Percentiles rank a stretch among this genome's conserved stretches.
Evolutionary conservation across 805 yeast genomes (phyloP).

Genomic region (Priceomyces carsonii): DNA sequence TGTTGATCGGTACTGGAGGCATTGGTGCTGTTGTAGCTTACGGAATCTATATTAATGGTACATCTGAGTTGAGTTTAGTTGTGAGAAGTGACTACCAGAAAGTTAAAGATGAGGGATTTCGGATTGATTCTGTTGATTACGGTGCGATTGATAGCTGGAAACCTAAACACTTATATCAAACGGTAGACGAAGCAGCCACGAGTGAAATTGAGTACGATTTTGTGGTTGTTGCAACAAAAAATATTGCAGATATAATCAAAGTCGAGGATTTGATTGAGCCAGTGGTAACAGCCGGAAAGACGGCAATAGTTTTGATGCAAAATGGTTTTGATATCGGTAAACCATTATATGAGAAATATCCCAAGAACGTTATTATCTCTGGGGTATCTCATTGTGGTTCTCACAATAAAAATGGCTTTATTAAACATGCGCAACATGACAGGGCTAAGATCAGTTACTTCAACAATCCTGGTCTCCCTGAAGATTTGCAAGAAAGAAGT

Average conservation of each 20-base stretch:
- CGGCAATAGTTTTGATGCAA: constrained; percentile 27
- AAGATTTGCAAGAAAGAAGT: constrained; percentile 14
- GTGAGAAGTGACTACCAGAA: constrained; percentile 27
- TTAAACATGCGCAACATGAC: constrained; percentile 7
- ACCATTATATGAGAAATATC: constrained; percentile 21
- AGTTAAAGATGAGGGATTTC: constrained; percentile 21
- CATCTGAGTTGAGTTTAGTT: constrained; percentile 32
- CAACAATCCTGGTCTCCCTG: constrained; percentile 1
- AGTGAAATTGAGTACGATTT: constrained; percentile 27
- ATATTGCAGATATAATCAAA: constrained; percentile 30
- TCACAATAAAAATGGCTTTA: constrained; percentile 13
- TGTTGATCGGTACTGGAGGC: constrained; percentile 79
- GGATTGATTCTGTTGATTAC: constrained; percentile 24
- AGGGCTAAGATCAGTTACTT: constrained; percentile 7
- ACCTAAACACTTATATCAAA: constrained; percentile 26
- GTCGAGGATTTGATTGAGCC: constrained; percentile 11
- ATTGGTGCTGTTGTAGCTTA: constrained; percentile 75
- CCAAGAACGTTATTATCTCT: constrained; percentile 23
- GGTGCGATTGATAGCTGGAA: constrained; percentile 23
- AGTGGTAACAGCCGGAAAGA: constrained; percentile 15
- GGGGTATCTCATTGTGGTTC: constrained; percentile 27
- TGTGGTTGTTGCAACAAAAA: constrained; percentile 34
- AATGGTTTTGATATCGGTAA: constrained; percentile 28
- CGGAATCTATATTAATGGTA: constrained; percentile 47
- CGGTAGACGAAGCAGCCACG: constrained; percentile 24